These are phyloP conservation scores for Gossypium turneri DNA, from an alignment of 345 rosid genomes.

Conservation along the genomic window DNA sequence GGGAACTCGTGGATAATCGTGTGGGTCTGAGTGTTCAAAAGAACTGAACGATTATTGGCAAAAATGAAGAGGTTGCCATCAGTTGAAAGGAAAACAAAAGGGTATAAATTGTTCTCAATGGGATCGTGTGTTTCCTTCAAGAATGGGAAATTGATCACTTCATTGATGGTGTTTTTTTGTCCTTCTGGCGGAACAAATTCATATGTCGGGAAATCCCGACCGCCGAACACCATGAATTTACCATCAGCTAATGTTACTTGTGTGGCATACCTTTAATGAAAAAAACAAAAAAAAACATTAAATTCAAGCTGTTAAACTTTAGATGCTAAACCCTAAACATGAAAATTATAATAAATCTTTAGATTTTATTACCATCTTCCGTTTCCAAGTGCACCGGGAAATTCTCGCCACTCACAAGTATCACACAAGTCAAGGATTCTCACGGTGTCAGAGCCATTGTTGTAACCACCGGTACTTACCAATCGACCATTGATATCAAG, in stretches of 20 bases:
- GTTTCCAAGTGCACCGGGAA: slow-evolving; percentile 53
- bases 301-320: background rate
- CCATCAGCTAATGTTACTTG: slow-evolving; percentile 74
- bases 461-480: slow-evolving; percentile 72
- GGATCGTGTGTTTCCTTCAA: slow-evolving; percentile 48
- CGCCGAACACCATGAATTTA: slow-evolving; percentile 65
- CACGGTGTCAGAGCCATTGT: slow-evolving; percentile 61
- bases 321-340: too few relatives aligned
- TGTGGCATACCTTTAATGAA: slow-evolving; percentile 53
- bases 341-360: too few relatives aligned
- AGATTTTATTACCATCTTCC: slow-evolving; percentile 55
- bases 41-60: slow-evolving; percentile 72
- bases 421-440: slow-evolving; percentile 41
- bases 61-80: slow-evolving; percentile 74
- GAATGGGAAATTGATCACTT: slow-evolving; percentile 39
- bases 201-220: slow-evolving; percentile 61
- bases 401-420: slow-evolving; percentile 60
- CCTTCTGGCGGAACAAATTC: slow-evolving; percentile 77
- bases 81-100: slow-evolving; percentile 70
- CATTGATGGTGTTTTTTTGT: slow-evolving; percentile 28
- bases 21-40: slow-evolving; percentile 44
- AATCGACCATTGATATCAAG: slow-evolving; percentile 57
- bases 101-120: slow-evolving; percentile 80
- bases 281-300: background rate
- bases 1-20: slow-evolving; percentile 57